A percentile compares a stretch with the other conserved stretches of the same genome.
Conservation (phyloP, 2,329 filamentous ascomycete genomes). For the Aspergillus pseudotamarii region DNA sequence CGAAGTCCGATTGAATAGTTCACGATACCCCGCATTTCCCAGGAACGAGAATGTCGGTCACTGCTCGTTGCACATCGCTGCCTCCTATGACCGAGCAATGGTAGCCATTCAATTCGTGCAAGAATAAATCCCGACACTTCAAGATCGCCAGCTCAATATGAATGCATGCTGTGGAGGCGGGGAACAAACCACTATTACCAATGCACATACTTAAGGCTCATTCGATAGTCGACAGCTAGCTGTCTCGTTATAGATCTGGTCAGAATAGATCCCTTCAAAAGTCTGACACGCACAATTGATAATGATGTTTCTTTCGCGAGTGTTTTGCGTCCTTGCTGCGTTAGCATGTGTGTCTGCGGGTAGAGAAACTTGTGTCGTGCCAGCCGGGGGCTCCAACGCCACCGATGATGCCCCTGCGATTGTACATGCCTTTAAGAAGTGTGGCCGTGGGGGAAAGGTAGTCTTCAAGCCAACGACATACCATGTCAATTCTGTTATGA, state of each 20-base stretch:
- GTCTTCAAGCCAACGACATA: constrained; percentile 55
- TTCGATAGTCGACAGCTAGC: constrained; percentile 12
- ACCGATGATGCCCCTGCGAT: constrained; percentile 57
- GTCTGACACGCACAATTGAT: neutral
- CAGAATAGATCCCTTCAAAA: neutral
- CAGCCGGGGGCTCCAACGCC: constrained; percentile 18
- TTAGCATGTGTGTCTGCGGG: neutral
- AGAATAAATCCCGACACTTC: neutral
- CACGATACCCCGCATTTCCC: neutral
- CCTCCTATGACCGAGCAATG: neutral
- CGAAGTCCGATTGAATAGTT: neutral
- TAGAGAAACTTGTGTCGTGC: constrained; percentile 15
- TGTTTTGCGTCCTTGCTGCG: constrained; percentile 22
- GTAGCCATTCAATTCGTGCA: neutral
- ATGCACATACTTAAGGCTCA: constrained; percentile 2
- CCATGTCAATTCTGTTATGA: constrained; percentile 54
- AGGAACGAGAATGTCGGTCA: neutral
- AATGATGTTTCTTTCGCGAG: neutral
- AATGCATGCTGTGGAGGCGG: neutral
- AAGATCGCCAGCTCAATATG: no score
- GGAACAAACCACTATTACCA: neutral
- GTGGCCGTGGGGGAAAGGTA: constrained; percentile 53
- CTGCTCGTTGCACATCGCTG: neutral
- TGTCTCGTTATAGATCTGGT: neutral
- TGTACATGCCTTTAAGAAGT: constrained; percentile 52